Percentiles rank a stretch among this genome's conserved stretches.
Evolutionary conservation across 1,139 yeast genomes (phyloP).

Genomic region (Blastobotrys serpentis): DNA sequence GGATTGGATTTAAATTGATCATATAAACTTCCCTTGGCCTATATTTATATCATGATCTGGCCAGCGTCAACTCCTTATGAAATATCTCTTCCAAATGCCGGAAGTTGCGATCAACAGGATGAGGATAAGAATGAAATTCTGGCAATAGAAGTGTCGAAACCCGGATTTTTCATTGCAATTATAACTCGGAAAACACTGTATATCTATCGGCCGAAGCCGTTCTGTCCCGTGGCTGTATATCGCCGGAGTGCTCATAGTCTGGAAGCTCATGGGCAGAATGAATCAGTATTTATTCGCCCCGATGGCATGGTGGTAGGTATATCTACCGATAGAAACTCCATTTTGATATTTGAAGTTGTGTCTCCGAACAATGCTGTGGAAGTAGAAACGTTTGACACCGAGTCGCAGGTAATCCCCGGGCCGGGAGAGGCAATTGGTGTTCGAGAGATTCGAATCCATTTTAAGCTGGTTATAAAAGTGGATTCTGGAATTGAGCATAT

Average conservation of each 20-base stretch:
- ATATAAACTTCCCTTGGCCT: background rate
- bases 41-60: conserved; percentile 14
- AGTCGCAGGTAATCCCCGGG: conserved; percentile 35
- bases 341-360: conserved; percentile 32
- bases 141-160: conserved; percentile 24
- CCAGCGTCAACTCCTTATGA: conserved; percentile 18
- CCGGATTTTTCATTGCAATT: conserved; percentile 23
- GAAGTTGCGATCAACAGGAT: conserved; percentile 6
- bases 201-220: conserved; percentile 31
- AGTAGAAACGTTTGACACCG: conserved; percentile 19
- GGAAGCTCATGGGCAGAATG: conserved; percentile 34
- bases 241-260: conserved; percentile 33
- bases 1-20: background rate
- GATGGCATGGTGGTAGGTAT: conserved; percentile 38
- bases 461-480: conserved; percentile 31
- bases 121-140: conserved; percentile 16
- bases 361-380: conserved; percentile 31
- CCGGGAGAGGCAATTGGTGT: conserved; percentile 44
- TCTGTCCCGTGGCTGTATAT: conserved; percentile 38
- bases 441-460: conserved; percentile 36
- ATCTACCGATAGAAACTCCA: conserved; percentile 34
- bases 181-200: conserved; percentile 27
- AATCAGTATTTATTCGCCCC: conserved; percentile 33
- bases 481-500: conserved; percentile 35
- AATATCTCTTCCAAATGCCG: conserved; percentile 7